Percentiles rank a stretch among this genome's conserved stretches.
Evolutionary conservation across 2,329 filamentous ascomycete genomes (phyloP).

Genomic region (Calonectria pauciramosa): DNA sequence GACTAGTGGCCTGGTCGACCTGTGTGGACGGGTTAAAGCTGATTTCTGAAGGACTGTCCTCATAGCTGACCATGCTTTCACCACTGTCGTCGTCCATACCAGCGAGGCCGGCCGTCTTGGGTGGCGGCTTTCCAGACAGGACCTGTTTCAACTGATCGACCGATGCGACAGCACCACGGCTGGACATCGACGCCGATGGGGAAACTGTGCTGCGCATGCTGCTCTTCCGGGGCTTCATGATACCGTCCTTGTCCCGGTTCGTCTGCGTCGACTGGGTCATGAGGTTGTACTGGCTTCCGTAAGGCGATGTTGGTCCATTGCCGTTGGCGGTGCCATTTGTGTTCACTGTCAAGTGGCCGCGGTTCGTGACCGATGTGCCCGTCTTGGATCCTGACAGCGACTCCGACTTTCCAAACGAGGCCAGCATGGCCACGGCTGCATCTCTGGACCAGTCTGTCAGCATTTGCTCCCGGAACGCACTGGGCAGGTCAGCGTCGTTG

Average conservation of each 20-base stretch:
- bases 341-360: constrained; percentile 72
- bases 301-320: constrained; percentile 59
- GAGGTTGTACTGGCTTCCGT: constrained; percentile 64
- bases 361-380: constrained; percentile 67
- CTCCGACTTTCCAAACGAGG: constrained; percentile 77
- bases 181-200: constrained; percentile 58
- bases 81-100: constrained; percentile 66
- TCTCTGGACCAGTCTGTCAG: constrained; percentile 85
- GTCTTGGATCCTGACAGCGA: constrained; percentile 83
- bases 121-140: constrained; percentile 64
- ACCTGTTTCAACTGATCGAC: constrained; percentile 76
- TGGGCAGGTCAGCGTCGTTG: constrained; percentile 71
- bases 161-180: constrained; percentile 67
- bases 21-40: constrained; percentile 66
- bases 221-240: constrained; percentile 64
- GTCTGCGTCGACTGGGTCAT: constrained; percentile 62
- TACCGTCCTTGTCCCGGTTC: constrained; percentile 48
- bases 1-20: constrained; percentile 49
- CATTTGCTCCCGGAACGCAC: constrained; percentile 80
- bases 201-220: constrained; percentile 68
- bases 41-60: constrained; percentile 75
- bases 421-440: constrained; percentile 75
- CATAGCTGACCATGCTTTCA: constrained; percentile 81
- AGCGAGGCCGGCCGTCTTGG: constrained; percentile 53
- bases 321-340: constrained; percentile 53